A percentile compares a stretch with the other conserved stretches of the same genome.
These are phyloP conservation scores for Candida montana DNA, from an alignment of 805 yeast genomes.

Conservation along the genomic window DNA sequence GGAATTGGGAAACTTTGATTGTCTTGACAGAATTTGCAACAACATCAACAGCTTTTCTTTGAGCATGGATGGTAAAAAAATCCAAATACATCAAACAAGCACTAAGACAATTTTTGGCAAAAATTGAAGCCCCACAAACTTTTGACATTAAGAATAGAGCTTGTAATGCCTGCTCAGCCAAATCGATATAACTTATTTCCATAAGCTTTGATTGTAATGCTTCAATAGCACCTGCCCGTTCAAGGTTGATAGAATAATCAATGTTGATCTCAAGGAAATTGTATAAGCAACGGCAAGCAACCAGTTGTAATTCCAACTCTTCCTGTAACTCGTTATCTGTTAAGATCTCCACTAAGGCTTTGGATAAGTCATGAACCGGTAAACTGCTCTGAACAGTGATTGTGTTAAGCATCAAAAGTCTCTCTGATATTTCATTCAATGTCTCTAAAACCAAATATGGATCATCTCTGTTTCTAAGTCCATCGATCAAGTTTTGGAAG, in stretches of 20 bases:
- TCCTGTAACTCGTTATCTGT: conserved; percentile 51
- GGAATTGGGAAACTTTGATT: conserved; percentile 40
- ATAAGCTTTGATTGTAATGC: conserved; percentile 58
- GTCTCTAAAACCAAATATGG: conserved; percentile 59
- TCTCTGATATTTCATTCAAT: conserved; percentile 57
- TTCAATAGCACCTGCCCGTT: conserved; percentile 60
- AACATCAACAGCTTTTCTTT: conserved; percentile 69
- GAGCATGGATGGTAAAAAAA: conserved; percentile 85
- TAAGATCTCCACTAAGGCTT: conserved; percentile 51
- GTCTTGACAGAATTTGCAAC: conserved; percentile 63
- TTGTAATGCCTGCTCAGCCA: conserved; percentile 87
- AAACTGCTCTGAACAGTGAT: conserved; percentile 56
- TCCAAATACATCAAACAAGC: conserved; percentile 73
- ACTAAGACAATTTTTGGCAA: conserved; percentile 55
- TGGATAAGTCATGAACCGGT: conserved; percentile 53
- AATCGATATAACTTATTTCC: conserved; percentile 79
- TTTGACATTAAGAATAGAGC: conserved; percentile 64
- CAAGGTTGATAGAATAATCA: conserved; percentile 56
- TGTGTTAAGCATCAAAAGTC: conserved; percentile 63
- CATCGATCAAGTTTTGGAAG: conserved; percentile 20
- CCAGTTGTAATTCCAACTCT: conserved; percentile 74
- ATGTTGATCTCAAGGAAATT: conserved; percentile 73
- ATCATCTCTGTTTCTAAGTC: conserved; percentile 35
- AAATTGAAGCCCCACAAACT: conserved; percentile 42
- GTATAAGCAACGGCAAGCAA: conserved; percentile 78